phyloP scores from a whole-genome alignment of 169 alveolate species.

The Babesia bigemina region DNA sequence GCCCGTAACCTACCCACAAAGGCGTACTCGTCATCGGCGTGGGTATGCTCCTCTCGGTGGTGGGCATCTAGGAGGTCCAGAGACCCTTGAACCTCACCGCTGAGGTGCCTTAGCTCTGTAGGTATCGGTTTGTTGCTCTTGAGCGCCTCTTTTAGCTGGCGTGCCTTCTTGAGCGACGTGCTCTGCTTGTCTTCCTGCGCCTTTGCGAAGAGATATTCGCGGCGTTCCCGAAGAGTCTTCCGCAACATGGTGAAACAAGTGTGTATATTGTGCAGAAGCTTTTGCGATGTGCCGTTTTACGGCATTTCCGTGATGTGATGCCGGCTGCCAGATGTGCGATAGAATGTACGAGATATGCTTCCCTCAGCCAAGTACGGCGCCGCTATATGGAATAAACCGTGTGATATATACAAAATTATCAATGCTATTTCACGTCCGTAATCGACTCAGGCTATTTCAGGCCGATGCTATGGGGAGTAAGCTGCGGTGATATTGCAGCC shows the following conservation, averaged over 20 bases:
- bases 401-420: background rate
- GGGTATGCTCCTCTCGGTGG: slow-evolving; percentile 61
- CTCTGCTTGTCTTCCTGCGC: slow-evolving; percentile 54
- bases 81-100: slow-evolving; percentile 66
- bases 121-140: slow-evolving; percentile 67
- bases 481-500: no score
- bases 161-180: slow-evolving; percentile 57
- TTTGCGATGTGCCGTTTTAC: background rate
- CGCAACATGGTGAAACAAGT: slow-evolving; percentile 36
- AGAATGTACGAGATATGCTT: background rate
- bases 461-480: no score
- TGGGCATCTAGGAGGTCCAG: slow-evolving; percentile 63
- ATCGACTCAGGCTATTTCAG: no score
- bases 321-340: background rate
- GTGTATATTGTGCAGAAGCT: no score
- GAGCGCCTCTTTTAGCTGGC: slow-evolving; percentile 64
- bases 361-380: background rate
- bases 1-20: slow-evolving; percentile 48
- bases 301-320: background rate
- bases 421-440: background rate
- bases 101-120: slow-evolving; percentile 51
- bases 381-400: background rate
- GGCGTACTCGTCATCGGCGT: slow-evolving; percentile 68
- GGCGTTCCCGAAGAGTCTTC: slow-evolving; percentile 63
- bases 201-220: slow-evolving; percentile 65